Evolutionary conservation across 2,329 filamentous ascomycete species (phyloP).

Genomic region (Aureobasidium sp.): DNA sequence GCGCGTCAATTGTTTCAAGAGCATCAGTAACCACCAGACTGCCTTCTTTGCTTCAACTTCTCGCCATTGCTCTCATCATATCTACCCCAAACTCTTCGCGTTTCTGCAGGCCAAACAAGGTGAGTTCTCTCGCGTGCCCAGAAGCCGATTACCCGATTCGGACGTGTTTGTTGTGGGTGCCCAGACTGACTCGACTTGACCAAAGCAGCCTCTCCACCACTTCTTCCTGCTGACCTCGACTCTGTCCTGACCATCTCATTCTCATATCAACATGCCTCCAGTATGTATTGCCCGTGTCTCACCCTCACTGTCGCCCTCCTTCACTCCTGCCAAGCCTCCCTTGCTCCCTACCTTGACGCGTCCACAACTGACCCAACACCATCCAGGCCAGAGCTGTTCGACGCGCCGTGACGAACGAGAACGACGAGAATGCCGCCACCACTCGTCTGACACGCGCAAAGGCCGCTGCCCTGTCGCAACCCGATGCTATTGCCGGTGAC

Average conservation of each 20-base stretch:
- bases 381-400: constrained; percentile 62
- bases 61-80: constrained; percentile 7
- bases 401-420: constrained; percentile 79
- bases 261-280: constrained; percentile 30
- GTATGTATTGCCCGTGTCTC: constrained; percentile 24
- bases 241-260: constrained; percentile 11
- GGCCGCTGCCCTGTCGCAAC: constrained; percentile 58
- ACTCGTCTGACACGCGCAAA: constrained; percentile 91
- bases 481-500: constrained; percentile 50
- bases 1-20: constrained; percentile 16
- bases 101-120: neutral
- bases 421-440: constrained; percentile 74
- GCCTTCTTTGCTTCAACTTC: constrained; percentile 10
- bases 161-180: constrained; percentile 18
- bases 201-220: constrained; percentile 12
- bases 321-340: constrained; percentile 1
- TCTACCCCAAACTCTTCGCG: neutral
- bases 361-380: constrained; percentile 35
- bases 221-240: constrained; percentile 5
- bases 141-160: constrained; percentile 15
- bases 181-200: constrained; percentile 12
- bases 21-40: constrained; percentile 10
- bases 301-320: neutral
- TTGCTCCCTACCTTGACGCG: constrained; percentile 20
- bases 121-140: constrained; percentile 12